phyloP scores from a whole-genome alignment of 441 rosid species.

The Brassica balearica region DNA sequence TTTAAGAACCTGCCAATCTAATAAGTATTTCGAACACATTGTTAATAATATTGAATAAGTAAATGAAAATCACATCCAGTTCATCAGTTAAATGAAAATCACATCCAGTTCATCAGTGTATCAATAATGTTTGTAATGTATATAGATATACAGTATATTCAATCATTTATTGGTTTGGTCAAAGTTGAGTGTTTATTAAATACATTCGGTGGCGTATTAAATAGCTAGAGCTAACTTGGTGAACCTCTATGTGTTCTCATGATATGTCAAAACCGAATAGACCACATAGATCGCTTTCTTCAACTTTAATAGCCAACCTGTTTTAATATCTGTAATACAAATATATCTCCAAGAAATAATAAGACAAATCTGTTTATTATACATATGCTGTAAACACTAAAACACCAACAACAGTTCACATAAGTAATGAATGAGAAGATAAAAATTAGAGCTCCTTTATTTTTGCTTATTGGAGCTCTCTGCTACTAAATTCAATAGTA shows the following conservation, averaged over 20 bases:
- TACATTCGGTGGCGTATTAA: conserved; percentile 14
- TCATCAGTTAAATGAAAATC: not conserved
- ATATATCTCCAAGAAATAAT: not conserved
- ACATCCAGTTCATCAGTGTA: not conserved
- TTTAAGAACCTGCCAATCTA: not conserved
- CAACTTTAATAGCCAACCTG: not conserved
- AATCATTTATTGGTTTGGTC: conserved; percentile 15
- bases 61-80: not conserved
- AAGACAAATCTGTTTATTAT: conserved; percentile 8
- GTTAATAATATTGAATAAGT: too few relatives aligned
- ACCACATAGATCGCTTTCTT: conserved; percentile 10
- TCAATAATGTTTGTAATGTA: not conserved
- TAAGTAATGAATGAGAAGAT: conserved; percentile 9
- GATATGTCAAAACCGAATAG: conserved; percentile 8
- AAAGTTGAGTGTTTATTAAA: conserved; percentile 10
- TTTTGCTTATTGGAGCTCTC: conserved; percentile 25
- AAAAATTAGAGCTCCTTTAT: conserved; percentile 8
- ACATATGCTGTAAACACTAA: conserved; percentile 11
- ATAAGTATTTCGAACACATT: not conserved
- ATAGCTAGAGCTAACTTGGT: conserved; percentile 19
- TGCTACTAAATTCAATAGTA: conserved; percentile 9
- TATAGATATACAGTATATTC: not conserved
- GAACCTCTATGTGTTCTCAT: conserved; percentile 4
- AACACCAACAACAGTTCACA: conserved; percentile 17
- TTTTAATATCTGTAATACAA: conserved; percentile 1